Conservation (phyloP, 2,329 filamentous ascomycete species). For the Aspergillus costaricaensis region DNA sequence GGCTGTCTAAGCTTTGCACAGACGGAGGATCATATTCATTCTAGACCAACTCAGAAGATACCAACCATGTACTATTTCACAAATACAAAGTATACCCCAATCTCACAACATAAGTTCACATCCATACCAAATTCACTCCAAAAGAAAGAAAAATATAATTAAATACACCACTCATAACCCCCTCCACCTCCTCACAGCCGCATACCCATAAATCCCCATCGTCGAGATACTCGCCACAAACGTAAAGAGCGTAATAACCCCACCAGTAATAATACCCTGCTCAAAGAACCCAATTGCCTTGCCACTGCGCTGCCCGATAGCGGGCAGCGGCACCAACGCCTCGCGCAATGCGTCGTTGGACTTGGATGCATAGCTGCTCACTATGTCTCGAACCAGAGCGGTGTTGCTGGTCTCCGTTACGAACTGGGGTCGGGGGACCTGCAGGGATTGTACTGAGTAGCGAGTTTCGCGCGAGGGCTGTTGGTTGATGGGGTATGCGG, state of each 20-base stretch:
- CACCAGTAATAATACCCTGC: conserved; percentile 46
- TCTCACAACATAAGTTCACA: not conserved
- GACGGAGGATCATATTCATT: too few relatives aligned
- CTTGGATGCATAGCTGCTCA: conserved; percentile 19
- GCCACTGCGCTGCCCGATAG: conserved; percentile 28
- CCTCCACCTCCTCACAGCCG: conserved; percentile 18
- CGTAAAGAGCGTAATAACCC: conserved; percentile 24
- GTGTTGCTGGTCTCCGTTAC: conserved; percentile 27
- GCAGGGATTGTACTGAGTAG: conserved; percentile 50
- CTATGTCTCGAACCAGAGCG: conserved; percentile 15
- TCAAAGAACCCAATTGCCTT: conserved; percentile 52
- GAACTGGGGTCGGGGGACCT: conserved; percentile 48
- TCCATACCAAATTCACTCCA: not conserved
- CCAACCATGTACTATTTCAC: too few relatives aligned
- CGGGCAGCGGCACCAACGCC: conserved; percentile 37
- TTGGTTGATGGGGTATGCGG: conserved; percentile 34
- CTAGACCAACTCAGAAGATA: too few relatives aligned
- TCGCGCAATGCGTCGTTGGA: conserved; percentile 29
- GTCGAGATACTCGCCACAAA: conserved; percentile 25
- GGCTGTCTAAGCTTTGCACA: too few relatives aligned
- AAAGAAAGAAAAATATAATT: not conserved
- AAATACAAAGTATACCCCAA: not conserved
- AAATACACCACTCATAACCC: not conserved
- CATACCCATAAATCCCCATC: conserved; percentile 29
- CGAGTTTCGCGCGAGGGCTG: conserved; percentile 42